Base-by-base conservation (phyloP, 208 protist species). In the Trichomonas vaginalis region DNA sequence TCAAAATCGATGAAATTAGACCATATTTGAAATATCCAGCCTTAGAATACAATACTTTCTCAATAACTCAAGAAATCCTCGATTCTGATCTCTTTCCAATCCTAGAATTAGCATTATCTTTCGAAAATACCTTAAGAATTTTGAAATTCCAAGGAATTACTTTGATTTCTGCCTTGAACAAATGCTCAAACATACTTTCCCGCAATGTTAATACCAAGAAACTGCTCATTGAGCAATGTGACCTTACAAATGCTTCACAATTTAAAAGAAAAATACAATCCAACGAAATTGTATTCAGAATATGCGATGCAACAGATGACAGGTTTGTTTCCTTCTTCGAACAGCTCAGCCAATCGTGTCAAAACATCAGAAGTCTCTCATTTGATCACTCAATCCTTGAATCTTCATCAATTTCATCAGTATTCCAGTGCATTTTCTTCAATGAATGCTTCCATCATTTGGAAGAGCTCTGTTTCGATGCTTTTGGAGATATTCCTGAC, bases 381-480 rank as follows among this genome's bases (percentile, higher is more conserved):
- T 51, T 92, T 51, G 27, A 35, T 92, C 15, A 92, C 37, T 92
- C 40, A 39, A 51, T 39, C 15, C 46, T 92, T 32, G 17, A 42
- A 51, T 51, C 48, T 51, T 32, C 32, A 37, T 40, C 45, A 0
- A 42, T 92, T n/a, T 21, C 45, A 39, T 35, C 12, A 10, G 15
- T 92, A 9, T 51, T 92, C 27, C 86, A 92, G n/a, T 51, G 27
- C 17, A 92, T 92, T 51, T 92, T 92, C 86, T 92, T 92, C n/a
- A 92, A 92, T 39, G 45, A 92, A 10, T 48, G 40, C 6, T 51
- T 92, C 14, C 45, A 92, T 32, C 0, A 35, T n/a, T 32, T 92
- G 6, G 27, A 92, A 39, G 14, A 92, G 6, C 17, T 92, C 0
- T 10, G 12, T 17, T 45, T 92, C n/a, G 86, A 92, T 39, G 3